These are phyloP conservation scores for Micromonas commoda DNA, from an alignment of 139 green algal genomes.

Conservation along the genomic window DNA sequence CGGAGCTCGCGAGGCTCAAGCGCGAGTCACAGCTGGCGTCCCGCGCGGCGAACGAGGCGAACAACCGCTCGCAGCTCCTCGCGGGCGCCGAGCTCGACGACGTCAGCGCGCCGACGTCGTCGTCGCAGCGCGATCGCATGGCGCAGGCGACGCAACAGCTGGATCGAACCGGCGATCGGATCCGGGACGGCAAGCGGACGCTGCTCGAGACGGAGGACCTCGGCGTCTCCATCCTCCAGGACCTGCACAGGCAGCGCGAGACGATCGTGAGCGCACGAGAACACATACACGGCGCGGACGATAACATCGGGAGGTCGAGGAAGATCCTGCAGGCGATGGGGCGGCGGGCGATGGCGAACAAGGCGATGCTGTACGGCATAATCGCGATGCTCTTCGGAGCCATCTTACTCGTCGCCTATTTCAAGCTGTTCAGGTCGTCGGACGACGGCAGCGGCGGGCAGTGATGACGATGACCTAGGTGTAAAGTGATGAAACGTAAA, in stretches of 20 bases:
- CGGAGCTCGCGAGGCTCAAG: conserved; percentile 29
- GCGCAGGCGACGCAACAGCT: conserved; percentile 36
- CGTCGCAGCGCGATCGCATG: conserved; percentile 22
- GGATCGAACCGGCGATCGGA: conserved; percentile 32
- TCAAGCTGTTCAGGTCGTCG: conserved; percentile 21
- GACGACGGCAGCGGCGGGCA: not conserved
- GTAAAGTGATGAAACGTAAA: too few relatives aligned
- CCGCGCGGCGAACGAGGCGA: not conserved
- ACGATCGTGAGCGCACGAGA: conserved; percentile 79
- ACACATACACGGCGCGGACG: conserved; percentile 73
- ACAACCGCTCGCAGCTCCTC: not conserved
- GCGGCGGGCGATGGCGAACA: conserved; percentile 79
- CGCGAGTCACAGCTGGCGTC: not conserved
- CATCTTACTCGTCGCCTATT: conserved; percentile 37
- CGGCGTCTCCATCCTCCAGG: conserved; percentile 77
- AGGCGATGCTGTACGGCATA: conserved; percentile 48
- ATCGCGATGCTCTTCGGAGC: conserved; percentile 29
- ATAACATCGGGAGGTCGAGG: conserved; percentile 75
- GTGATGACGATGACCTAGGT: too few relatives aligned
- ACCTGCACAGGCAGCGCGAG: conserved; percentile 87
- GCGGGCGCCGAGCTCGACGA: not conserved
- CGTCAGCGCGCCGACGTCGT: conserved; percentile 6
- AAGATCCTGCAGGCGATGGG: conserved; percentile 79
- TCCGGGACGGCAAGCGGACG: conserved; percentile 32
- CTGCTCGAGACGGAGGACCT: conserved; percentile 75